Percentiles rank a stretch among this genome's conserved stretches.
These are phyloP conservation scores for Erythrobasidium hasegawianum DNA, from an alignment of 1,284 basidiomycete species.

Conservation along the genomic window DNA sequence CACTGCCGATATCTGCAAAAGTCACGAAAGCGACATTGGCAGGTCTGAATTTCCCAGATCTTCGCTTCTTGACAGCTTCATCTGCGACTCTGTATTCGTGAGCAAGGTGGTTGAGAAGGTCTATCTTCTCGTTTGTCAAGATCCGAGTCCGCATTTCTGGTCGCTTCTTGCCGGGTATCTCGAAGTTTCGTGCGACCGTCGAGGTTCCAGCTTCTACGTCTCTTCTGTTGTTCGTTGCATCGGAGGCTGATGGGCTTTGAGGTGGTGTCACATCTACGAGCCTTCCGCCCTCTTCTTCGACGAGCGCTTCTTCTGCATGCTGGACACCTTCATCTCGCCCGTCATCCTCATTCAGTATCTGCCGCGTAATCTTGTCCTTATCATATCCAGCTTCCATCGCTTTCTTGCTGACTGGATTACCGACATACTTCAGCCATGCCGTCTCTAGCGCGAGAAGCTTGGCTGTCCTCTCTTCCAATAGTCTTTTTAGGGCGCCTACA, in stretches of 20 bases:
- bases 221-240: constrained; percentile 31
- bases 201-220: constrained; percentile 40
- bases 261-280: constrained; percentile 1
- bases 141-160: constrained; percentile 66
- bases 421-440: constrained; percentile 85
- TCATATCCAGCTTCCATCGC: constrained; percentile 67
- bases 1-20: constrained; percentile 63
- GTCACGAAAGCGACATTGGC: constrained; percentile 91
- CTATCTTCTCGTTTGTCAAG: constrained; percentile 62
- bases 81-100: constrained; percentile 70
- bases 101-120: constrained; percentile 80
- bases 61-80: constrained; percentile 63
- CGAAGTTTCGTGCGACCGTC: constrained; percentile 51
- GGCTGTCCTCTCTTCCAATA: constrained; percentile 71
- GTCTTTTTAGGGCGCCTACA: constrained; percentile 65
- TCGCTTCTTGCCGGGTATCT: constrained; percentile 66
- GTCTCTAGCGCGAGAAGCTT: constrained; percentile 73
- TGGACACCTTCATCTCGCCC: constrained; percentile 16
- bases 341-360: constrained; percentile 36
- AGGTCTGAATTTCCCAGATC: constrained; percentile 66
- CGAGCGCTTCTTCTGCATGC: constrained; percentile 5
- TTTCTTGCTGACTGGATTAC: constrained; percentile 78
- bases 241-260: constrained; percentile 20
- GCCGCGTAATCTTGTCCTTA: constrained; percentile 42
- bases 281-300: constrained; percentile 12